phyloP scores from a whole-genome alignment of 2,329 filamentous ascomycete genomes.

The Elsinoe arachidis region DNA sequence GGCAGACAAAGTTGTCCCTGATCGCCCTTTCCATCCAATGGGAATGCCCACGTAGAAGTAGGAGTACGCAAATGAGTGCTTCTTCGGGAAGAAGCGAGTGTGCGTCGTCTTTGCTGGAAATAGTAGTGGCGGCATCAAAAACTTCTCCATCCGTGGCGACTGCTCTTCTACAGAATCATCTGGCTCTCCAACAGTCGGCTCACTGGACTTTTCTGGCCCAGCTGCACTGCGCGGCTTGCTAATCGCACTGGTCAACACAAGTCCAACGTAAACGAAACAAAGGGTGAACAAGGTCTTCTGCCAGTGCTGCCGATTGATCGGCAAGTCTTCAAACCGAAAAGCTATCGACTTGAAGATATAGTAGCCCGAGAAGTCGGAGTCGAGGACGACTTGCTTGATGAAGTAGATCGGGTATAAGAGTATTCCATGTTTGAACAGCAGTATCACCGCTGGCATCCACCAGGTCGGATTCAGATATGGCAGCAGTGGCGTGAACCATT shows the following conservation, averaged over 20 bases:
- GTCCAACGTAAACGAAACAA: neutral
- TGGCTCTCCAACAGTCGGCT: neutral
- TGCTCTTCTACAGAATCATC: neutral
- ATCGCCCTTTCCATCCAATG: conserved; percentile 50
- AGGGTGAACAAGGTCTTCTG: neutral
- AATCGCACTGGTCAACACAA: neutral
- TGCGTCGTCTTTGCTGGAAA: conserved; percentile 60
- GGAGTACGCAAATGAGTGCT: conserved; percentile 60
- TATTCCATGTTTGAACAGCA: neutral
- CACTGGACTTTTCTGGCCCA: neutral
- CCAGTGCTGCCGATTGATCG: neutral
- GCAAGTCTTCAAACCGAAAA: neutral
- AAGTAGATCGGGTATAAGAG: neutral
- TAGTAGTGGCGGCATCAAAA: conserved; percentile 41
- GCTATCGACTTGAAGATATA: neutral
- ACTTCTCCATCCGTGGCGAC: conserved; percentile 22
- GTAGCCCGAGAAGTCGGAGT: neutral
- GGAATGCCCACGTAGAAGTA: conserved; percentile 63
- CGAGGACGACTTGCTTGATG: neutral
- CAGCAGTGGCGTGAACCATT: neutral
- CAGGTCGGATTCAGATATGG: neutral
- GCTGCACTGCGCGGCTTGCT: no score
- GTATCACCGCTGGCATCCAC: neutral
- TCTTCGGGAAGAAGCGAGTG: conserved; percentile 56
- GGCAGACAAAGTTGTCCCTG: conserved; percentile 49